phyloP scores from a whole-genome alignment of 2,329 filamentous ascomycete genomes.

The Aspergillus flavus region DNA sequence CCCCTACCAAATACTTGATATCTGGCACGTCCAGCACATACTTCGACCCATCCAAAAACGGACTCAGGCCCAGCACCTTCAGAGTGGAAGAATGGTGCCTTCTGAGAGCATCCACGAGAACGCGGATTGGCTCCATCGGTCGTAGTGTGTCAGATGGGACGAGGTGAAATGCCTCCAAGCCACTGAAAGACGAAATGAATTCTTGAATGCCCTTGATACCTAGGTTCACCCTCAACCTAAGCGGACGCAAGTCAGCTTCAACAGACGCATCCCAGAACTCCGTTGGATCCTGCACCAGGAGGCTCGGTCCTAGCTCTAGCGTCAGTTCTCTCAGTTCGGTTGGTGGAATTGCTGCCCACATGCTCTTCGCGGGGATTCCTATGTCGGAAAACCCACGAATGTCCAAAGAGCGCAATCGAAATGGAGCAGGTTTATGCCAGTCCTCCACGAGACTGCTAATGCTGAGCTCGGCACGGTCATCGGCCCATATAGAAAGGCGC shows the following conservation, averaged over 20 bases:
- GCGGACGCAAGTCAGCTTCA: neutral
- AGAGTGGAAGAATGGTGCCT: neutral
- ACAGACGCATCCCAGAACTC: neutral
- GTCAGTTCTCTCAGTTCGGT: neutral
- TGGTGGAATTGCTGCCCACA: neutral
- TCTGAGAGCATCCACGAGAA: neutral
- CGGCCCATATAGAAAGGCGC: conserved; percentile 2
- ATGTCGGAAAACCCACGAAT: conserved; percentile 1
- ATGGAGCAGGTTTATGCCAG: neutral
- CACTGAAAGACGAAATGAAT: neutral
- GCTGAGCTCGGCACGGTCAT: neutral
- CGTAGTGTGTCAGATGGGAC: neutral
- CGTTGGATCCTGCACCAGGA: neutral
- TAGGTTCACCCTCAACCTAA: neutral
- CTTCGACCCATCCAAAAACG: neutral
- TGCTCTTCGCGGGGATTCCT: neutral
- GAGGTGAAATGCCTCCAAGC: neutral
- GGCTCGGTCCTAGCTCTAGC: neutral
- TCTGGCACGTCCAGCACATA: neutral
- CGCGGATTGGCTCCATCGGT: neutral
- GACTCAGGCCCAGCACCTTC: neutral
- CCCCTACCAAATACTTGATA: neutral
- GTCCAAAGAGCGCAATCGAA: conserved; percentile 1
- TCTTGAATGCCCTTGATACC: neutral
- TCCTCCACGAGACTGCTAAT: neutral